Evolutionary conservation across 129 eudicot species (phyloP).

Genomic region (Escallonia herrerae): DNA sequence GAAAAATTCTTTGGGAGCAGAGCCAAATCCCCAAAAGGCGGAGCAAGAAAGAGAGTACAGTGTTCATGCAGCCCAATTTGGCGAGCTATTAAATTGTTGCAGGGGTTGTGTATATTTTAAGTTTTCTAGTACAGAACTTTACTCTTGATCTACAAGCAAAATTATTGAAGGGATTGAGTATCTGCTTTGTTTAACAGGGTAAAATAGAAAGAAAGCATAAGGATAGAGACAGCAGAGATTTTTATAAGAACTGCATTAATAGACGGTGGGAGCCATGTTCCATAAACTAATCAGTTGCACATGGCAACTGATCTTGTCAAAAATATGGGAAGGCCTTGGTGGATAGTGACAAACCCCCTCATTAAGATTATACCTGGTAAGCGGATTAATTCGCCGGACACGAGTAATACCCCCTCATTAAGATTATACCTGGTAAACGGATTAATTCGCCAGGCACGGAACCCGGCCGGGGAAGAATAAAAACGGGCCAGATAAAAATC

Average conservation of each 20-base stretch:
- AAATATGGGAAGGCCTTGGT: slow-evolving; percentile 29
- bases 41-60: slow-evolving; percentile 2
- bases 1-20: slow-evolving; percentile 15
- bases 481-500: too few relatives aligned
- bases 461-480: too few relatives aligned
- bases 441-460: too few relatives aligned
- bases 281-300: slow-evolving; percentile 18
- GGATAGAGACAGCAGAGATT: slow-evolving; percentile 14
- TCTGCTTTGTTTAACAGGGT: slow-evolving; percentile 23
- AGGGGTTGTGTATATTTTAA: slow-evolving; percentile 6
- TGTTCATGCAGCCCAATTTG: not conserved
- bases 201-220: slow-evolving; percentile 26
- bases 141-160: slow-evolving; percentile 28
- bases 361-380: too few relatives aligned
- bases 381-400: too few relatives aligned
- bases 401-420: too few relatives aligned
- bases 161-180: slow-evolving; percentile 36
- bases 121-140: not conserved
- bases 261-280: slow-evolving; percentile 1
- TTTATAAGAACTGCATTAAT: not conserved
- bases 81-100: not conserved
- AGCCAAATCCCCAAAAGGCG: slow-evolving; percentile 18
- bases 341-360: not conserved
- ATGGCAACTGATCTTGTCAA: slow-evolving; percentile 50
- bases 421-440: too few relatives aligned